Percentiles rank a stretch among this genome's conserved stretches.
phyloP scores from a whole-genome alignment of 768 basidiomycete genomes.

The Suillus ampliporus region DNA sequence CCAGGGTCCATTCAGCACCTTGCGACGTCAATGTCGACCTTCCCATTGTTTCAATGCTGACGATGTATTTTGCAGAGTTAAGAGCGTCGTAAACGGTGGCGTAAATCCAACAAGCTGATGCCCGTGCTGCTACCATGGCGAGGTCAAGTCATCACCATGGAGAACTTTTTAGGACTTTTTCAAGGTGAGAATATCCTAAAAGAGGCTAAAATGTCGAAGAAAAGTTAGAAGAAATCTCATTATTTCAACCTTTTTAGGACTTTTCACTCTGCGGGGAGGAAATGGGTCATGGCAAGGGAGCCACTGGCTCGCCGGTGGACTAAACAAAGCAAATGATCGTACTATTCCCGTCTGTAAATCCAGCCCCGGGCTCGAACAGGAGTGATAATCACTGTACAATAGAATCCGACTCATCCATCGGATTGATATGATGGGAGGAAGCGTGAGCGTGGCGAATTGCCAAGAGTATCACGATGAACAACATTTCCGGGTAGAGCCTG shows the following conservation, averaged over 20 bases:
- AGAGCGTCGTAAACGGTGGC: conserved; percentile 95
- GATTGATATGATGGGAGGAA: background rate
- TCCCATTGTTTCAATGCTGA: conserved; percentile 17
- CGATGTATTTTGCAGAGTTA: conserved; percentile 73
- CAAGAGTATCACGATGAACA: conserved; percentile 3
- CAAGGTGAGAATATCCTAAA: too few species aligned
- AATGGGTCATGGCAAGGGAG: too few species aligned
- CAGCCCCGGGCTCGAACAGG: too few species aligned
- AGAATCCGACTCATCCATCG: background rate
- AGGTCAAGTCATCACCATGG: conserved; percentile 5
- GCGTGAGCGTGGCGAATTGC: conserved; percentile 1
- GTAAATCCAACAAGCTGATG: conserved; percentile 71
- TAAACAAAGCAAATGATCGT: too few species aligned
- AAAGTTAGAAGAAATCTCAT: too few species aligned
- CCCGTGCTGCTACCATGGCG: conserved; percentile 27
- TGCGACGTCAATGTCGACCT: conserved; percentile 10
- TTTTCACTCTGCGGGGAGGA: too few species aligned
- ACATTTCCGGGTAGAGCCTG: background rate
- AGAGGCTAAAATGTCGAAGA: too few species aligned
- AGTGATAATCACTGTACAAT: too few species aligned
- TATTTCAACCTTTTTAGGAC: too few species aligned
- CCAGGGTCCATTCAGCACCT: conserved; percentile 12
- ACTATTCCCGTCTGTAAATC: too few species aligned
- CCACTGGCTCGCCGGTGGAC: too few species aligned
- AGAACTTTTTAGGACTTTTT: too few species aligned